Base-by-base conservation (phyloP, 2,329 filamentous ascomycete genomes). In the Fusarium sp. region DNA sequence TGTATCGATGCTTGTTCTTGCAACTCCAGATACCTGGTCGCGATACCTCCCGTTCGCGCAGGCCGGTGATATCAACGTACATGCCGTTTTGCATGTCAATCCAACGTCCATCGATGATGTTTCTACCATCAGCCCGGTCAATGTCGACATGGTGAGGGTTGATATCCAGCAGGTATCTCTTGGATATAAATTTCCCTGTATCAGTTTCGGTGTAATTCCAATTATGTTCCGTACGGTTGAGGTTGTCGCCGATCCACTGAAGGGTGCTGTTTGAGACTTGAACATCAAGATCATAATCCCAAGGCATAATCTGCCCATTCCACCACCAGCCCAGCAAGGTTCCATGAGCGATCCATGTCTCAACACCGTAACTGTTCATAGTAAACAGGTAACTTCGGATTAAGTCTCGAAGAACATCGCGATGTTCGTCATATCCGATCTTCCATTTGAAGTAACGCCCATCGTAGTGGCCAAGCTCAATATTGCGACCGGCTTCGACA, bases 251-350 rank as follows among this genome's bases (percentile, higher is more conserved):
- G 27, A 96, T 83, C 78, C 88, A 88, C 38, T 83, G 79, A 47
- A 96, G 84, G 2, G 92, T 94, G 32, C 84, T 82, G 58, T 86
- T 87, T 20, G 89, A 88, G 29, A 96, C 89, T 80, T 96, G 93
- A 1, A 92, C 92, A 79, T 97, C 93, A 47, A 96, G 83, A 78
- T 97, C 93, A 83, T 90, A 92, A 79, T 96, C 93, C 92, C 92
- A 94, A 1, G 92, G 92, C 82, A 94, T 88, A 76, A 93, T 89
- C 80, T 88, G 81, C 44, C 84, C 86, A 77, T 94, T 95, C 93
- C 93, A 97, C 92, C 92, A 96, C 93, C 93, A 97, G 15, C 93
- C 93, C 24, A 97, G 83, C 52, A 96, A 82, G 7, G 93, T 94
- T 51, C 93, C 93, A 79, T 97, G 93, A 41, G 93, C 93, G 63